Conservation (phyloP, 2,329 filamentous ascomycete genomes). For the Aspergillus sp. region DNA sequence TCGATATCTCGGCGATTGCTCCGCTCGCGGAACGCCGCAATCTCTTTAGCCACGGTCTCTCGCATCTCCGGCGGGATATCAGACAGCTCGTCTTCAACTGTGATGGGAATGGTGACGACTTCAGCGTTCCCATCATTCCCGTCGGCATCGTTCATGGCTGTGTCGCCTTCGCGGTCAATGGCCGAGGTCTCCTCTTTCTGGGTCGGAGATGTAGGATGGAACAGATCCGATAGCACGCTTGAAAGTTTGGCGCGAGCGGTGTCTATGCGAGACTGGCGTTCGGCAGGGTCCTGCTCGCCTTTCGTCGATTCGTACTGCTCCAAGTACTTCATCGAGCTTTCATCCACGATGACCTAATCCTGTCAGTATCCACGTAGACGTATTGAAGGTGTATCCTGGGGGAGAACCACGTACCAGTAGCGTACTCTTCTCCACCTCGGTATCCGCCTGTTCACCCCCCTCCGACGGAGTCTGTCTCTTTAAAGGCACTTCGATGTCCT, state of each 20-base stretch:
- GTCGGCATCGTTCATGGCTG: conserved; percentile 63
- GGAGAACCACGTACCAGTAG: conserved; percentile 54
- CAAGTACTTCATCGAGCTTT: conserved; percentile 79
- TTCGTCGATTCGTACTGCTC: conserved; percentile 71
- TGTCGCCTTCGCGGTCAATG: conserved; percentile 65
- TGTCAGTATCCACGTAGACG: conserved; percentile 20
- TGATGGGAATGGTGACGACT: conserved; percentile 83
- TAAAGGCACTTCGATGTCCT: conserved; percentile 75
- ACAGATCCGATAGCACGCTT: conserved; percentile 66
- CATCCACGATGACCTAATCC: conserved; percentile 66
- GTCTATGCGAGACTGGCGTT: conserved; percentile 66
- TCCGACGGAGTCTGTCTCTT: conserved; percentile 62
- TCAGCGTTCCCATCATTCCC: conserved; percentile 64
- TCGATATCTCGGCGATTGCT: conserved; percentile 87
- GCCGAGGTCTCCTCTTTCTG: conserved; percentile 45
- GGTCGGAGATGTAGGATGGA: conserved; percentile 59
- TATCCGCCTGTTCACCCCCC: conserved; percentile 42
- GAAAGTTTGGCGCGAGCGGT: conserved; percentile 66
- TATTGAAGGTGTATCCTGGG: not conserved
- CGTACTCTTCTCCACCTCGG: conserved; percentile 63
- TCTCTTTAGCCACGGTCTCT: conserved; percentile 90
- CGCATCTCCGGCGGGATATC: conserved; percentile 97
- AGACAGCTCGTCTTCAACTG: conserved; percentile 85
- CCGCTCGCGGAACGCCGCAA: conserved; percentile 87
- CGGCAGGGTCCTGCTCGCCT: conserved; percentile 60